Percentiles rank a stretch among this genome's conserved stretches.
These are phyloP conservation scores for Fragilariopsis cylindrus DNA, from an alignment of 108 stramenopile species.

Conservation along the genomic window DNA sequence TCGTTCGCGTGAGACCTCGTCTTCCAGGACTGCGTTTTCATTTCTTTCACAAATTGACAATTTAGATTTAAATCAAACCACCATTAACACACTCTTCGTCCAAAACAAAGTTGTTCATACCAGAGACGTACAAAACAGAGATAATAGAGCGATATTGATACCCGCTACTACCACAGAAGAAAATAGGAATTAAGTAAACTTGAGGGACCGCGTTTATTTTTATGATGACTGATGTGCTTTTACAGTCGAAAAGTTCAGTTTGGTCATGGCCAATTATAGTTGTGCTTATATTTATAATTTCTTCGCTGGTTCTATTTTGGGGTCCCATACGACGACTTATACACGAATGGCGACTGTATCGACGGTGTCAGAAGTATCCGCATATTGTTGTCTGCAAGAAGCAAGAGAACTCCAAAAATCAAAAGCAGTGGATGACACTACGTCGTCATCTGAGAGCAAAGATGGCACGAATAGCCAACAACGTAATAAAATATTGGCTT, in stretches of 20 bases:
- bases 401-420: background rate
- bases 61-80: background rate
- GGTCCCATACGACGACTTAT: background rate
- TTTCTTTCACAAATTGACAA: background rate
- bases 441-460: too few species aligned
- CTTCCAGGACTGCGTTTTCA: background rate
- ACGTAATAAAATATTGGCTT: too few species aligned
- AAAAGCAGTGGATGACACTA: too few species aligned
- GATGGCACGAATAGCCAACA: too few species aligned
- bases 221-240: background rate
- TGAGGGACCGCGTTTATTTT: background rate
- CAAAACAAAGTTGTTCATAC: background rate
- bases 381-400: slow-evolving; percentile 1
- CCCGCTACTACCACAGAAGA: background rate
- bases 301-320: background rate
- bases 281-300: background rate
- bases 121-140: background rate
- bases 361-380: slow-evolving; percentile 8
- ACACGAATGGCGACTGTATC: slow-evolving; percentile 7
- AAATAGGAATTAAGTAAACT: too few species aligned
- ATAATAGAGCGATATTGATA: background rate
- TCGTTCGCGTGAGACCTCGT: too few species aligned
- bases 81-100: too few species aligned
- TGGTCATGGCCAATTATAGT: background rate
- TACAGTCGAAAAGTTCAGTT: background rate